A percentile compares a stretch with the other conserved stretches of the same genome.
These are phyloP conservation scores for Vachellia collinsii DNA, from an alignment of 306 rosid species.

Conservation along the genomic window DNA sequence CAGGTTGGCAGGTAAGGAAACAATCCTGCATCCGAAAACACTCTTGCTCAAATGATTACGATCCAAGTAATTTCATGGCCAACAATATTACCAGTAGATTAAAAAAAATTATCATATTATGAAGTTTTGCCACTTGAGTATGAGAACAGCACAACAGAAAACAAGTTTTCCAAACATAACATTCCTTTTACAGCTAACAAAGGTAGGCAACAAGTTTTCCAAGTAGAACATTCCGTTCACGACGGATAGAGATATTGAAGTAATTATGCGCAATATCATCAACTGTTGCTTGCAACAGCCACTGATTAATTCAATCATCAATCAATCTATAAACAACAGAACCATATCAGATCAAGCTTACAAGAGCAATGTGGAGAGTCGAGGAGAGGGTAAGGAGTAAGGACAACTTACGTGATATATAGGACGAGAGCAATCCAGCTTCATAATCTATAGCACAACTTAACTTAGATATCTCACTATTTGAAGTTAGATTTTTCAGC, in stretches of 20 bases:
- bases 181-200: background rate
- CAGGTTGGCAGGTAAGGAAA: slow-evolving; percentile 69
- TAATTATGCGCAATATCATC: background rate
- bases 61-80: slow-evolving; percentile 14
- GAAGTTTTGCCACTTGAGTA: slow-evolving; percentile 21
- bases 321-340: background rate
- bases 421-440: background rate
- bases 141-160: background rate
- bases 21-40: slow-evolving; percentile 52
- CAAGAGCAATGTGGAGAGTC: background rate
- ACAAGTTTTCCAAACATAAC: slow-evolving; percentile 9
- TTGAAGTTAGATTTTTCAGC: background rate
- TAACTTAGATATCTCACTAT: background rate
- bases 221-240: background rate
- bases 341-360: background rate
- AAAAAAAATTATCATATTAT: background rate
- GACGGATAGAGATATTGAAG: background rate
- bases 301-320: background rate
- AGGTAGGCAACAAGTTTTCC: slow-evolving; percentile 14
- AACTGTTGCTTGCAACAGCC: slow-evolving; percentile 1
- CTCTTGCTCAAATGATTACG: slow-evolving; percentile 22
- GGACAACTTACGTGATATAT: background rate
- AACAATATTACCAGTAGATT: background rate
- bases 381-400: background rate
- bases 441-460: background rate